Evolutionary conservation across 2,329 filamentous ascomycete species (phyloP).

Genomic region (Ramularia endophylla): DNA sequence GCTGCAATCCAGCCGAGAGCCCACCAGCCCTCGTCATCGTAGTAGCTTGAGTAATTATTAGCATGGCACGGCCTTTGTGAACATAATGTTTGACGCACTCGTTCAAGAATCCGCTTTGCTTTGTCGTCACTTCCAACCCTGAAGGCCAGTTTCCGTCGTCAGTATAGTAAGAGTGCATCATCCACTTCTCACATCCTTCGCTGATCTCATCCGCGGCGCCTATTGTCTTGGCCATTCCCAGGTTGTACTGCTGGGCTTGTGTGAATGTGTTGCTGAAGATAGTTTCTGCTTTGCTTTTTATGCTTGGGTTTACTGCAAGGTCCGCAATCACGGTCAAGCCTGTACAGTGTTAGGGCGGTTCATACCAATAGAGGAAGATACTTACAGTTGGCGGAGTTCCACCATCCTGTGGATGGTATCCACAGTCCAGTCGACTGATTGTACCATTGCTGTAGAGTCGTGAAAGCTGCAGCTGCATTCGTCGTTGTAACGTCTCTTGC

Average conservation of each 20-base stretch:
- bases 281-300: slow-evolving; percentile 9
- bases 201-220: slow-evolving; percentile 2
- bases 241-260: slow-evolving; percentile 25
- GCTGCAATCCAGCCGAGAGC: slow-evolving; percentile 49
- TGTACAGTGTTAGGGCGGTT: neutral
- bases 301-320: slow-evolving; percentile 22
- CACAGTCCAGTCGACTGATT: slow-evolving; percentile 27
- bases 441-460: slow-evolving; percentile 27
- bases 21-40: slow-evolving; percentile 53
- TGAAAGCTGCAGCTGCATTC: slow-evolving; percentile 23
- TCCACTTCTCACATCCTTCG: neutral
- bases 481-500: slow-evolving; percentile 16
- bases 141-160: neutral
- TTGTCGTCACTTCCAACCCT: neutral
- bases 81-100: slow-evolving; percentile 3
- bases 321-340: slow-evolving; percentile 26
- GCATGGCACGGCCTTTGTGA: neutral
- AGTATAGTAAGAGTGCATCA: neutral
- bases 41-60: slow-evolving; percentile 35
- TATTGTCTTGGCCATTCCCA: slow-evolving; percentile 11
- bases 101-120: slow-evolving; percentile 16
- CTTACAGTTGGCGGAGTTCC: slow-evolving; percentile 29
- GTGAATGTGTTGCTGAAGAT: slow-evolving; percentile 21
- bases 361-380: neutral
- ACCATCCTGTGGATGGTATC: slow-evolving; percentile 28